phyloP scores from a whole-genome alignment of 2,329 filamentous ascomycete species.

The Talaromyces funiculosus region DNA sequence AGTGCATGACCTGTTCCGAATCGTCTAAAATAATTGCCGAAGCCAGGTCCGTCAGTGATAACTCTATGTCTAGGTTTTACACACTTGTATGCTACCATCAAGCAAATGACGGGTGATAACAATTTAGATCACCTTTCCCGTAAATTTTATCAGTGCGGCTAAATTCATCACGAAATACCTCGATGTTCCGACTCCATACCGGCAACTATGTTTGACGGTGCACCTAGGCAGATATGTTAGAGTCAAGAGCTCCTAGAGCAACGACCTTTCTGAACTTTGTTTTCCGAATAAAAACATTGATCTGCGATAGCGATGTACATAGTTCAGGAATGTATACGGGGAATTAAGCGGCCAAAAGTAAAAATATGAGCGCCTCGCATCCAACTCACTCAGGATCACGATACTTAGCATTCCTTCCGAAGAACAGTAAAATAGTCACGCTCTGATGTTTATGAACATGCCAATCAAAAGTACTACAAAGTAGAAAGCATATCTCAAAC shows the following conservation, averaged over 20 bases:
- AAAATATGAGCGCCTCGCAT: neutral
- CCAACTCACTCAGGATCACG: neutral
- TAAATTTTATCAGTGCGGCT: neutral
- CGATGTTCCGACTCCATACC: neutral
- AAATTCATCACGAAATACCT: neutral
- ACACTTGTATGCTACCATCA: neutral
- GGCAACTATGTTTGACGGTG: neutral
- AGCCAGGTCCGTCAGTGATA: neutral
- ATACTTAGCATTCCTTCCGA: neutral
- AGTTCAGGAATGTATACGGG: neutral
- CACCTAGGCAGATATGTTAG: neutral
- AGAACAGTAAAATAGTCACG: neutral
- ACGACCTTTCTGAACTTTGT: neutral
- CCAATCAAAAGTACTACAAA: neutral
- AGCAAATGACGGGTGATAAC: neutral
- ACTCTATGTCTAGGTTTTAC: neutral
- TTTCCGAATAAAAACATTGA: neutral
- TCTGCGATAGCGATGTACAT: neutral
- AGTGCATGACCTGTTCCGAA: neutral
- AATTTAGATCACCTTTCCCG: neutral
- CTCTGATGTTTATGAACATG: neutral
- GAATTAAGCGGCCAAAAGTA: neutral
- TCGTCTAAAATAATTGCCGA: slow-evolving; percentile 2
- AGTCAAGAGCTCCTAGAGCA: neutral
- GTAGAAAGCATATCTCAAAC: too few relatives aligned